Evolutionary conservation across 306 rosid species (phyloP), one percentile per base, ranked within the genome.

Genomic region (Cucurbita moschata): DNA sequence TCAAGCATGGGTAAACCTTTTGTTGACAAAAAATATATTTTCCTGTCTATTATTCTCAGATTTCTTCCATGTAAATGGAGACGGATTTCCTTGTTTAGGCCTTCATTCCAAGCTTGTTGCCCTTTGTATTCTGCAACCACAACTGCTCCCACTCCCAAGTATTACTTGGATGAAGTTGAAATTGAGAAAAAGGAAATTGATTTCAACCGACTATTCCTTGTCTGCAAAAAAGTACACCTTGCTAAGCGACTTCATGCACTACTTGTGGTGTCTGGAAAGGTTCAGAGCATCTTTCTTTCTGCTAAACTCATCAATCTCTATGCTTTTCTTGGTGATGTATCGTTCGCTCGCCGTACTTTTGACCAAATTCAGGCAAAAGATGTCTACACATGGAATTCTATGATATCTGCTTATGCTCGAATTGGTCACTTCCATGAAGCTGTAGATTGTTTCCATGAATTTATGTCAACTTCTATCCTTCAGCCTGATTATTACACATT

Each of bases 301-400:
- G 72, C 85, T 64, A 85, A 61, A 73, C 89, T 82, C 57, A 70
- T 80, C 63, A 85, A 85, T 81, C 67, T 51, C 42, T 85, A 82
- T 23, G 82, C 86, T 38, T 76, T 63, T 77, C 80, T 82, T 16
- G 83, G 83, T 30, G 83, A 85, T 26, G 38, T 82, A 51, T 80
- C 82, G 53, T 65, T 71, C 42, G 67, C 85, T 60, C 80, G 65
- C 55, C 35, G 42, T 42, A 70, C 85, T 37, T 85, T 82, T 79
- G 61, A 85, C 51, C 77, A 76, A 30, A 78, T 85, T 46, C 83
- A 70, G 15, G 9, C 75, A 38, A 85, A 80, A 76, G 84, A 83
- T 79, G 79, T 81, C 50, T 85, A 80, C 68, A 78, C 82, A 26
- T 85, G 86, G 89, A 85, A 85, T 77, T 85, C 86, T 12, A 85